A percentile compares a stretch with the other conserved stretches of the same genome.
These are phyloP conservation scores for Takashimella koratensis DNA, from an alignment of 1,284 basidiomycete genomes.

Conservation along the genomic window DNA sequence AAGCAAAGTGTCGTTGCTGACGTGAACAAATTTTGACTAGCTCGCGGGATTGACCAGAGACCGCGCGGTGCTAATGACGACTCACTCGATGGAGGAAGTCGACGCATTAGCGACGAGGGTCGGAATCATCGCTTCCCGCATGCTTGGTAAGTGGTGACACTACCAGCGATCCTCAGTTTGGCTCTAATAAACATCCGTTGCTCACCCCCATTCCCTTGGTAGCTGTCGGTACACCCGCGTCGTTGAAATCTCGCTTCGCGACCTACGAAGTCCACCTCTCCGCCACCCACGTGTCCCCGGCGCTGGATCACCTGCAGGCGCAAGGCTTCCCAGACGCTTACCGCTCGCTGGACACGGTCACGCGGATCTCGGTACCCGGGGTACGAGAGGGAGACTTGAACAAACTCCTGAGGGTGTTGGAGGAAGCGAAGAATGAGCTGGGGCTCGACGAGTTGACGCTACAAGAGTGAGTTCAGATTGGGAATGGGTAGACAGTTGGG, in stretches of 20 bases:
- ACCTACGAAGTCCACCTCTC: constrained; percentile 75
- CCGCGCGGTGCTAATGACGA: constrained; percentile 44
- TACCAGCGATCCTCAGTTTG: constrained; percentile 1
- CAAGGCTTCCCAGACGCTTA: constrained; percentile 57
- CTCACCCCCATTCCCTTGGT: neutral
- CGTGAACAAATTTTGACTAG: constrained; percentile 37
- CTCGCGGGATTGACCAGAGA: constrained; percentile 56
- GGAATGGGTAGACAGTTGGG: neutral
- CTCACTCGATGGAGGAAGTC: constrained; percentile 80
- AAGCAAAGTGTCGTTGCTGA: no score
- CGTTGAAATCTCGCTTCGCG: constrained; percentile 62
- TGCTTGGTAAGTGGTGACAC: constrained; percentile 56
- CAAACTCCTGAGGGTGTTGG: constrained; percentile 18
- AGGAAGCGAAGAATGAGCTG: constrained; percentile 14
- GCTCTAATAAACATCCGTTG: neutral
- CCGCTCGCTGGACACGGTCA: constrained; percentile 23
- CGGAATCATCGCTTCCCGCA: constrained; percentile 63
- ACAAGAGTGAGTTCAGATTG: constrained; percentile 30
- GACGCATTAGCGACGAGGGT: constrained; percentile 69
- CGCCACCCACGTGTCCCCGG: constrained; percentile 57
- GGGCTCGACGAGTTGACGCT: constrained; percentile 23
- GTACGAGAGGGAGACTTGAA: constrained; percentile 26
- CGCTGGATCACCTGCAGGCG: constrained; percentile 62
- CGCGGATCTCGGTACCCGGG: constrained; percentile 29
- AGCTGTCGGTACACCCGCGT: constrained; percentile 65